Base-by-base conservation (phyloP, 2,329 filamentous ascomycete genomes). In the Neonectria hederae region DNA sequence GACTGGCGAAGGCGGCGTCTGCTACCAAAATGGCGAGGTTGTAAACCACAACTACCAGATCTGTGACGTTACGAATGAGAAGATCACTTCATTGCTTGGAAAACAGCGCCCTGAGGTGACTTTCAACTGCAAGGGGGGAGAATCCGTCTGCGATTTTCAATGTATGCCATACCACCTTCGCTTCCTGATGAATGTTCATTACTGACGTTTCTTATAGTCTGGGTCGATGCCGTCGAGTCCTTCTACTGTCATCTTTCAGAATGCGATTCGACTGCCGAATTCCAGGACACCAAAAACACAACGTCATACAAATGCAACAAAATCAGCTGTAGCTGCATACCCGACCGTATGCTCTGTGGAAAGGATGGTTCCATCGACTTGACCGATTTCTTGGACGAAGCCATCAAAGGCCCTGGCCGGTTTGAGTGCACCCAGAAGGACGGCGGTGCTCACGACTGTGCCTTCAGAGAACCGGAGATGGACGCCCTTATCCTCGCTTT, bases 11-110 rank as follows among this genome's bases (percentile, higher is more conserved):
- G 93, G 90, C 49, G 96, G 94, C 32, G 90, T 97, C 11, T 99
- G 96, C 82, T 98, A 97, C 77, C 91, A 92, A 75, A 90, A 95
- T 71, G 95, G 95, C 49, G 89, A 97, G 70, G 90, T 97, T 11
- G 90, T 98, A 67, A 94, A 96, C 73, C 89, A 97, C 80, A 99
- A 98, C 82, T 95, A 94, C 81, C 97, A 99, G 81, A 96, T 97
- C 83, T 99, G 96, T 81, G 93, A 97, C 78, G 96, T 99, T 69
- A 98, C 94, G 60, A 99, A 99, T 82, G 88, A 89, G 78, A 96
- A 97, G 83, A 99, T 99, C 75, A 84, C 95, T 59, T 89, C 94
- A 66, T 89, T 95, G 75, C 86, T 99, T 53, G 92, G 94, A 73
- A 90, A 91, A 48, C 88, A 94, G 79, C 91, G 92, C 63, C 94